A percentile compares a stretch with the other conserved stretches of the same genome.
Conservation (phyloP, 805 yeast genomes). For the Metschnikowia reukaufii region DNA sequence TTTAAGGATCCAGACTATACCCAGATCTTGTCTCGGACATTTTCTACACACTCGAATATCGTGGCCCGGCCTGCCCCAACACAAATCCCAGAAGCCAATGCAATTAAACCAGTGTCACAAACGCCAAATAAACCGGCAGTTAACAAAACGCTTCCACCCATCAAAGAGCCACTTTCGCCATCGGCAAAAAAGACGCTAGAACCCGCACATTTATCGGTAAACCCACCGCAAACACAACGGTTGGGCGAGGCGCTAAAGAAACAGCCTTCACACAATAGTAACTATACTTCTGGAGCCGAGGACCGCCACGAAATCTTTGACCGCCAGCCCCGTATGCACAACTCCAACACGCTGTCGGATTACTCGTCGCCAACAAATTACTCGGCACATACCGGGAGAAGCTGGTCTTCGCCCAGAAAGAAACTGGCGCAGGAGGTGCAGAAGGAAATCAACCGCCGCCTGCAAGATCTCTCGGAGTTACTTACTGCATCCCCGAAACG, state of each 20-base stretch:
- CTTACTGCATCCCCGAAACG: conserved; percentile 28
- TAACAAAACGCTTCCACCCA: conserved; percentile 17
- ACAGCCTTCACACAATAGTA: conserved; percentile 19
- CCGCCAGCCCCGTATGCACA: conserved; percentile 7
- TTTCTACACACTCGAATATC: conserved; percentile 15
- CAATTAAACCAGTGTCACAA: neutral
- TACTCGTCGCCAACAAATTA: conserved; percentile 43
- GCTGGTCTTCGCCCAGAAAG: conserved; percentile 47
- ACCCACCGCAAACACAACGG: neutral
- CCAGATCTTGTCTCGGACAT: conserved; percentile 21
- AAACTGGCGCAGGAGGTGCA: conserved; percentile 36
- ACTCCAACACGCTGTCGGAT: conserved; percentile 24
- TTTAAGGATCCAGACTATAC: conserved; percentile 36
- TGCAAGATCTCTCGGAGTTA: conserved; percentile 18
- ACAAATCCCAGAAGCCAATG: neutral
- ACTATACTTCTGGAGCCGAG: conserved; percentile 15
- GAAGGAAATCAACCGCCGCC: conserved; percentile 36
- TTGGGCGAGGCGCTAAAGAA: conserved; percentile 9
- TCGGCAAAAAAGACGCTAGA: neutral
- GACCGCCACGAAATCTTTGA: conserved; percentile 19
- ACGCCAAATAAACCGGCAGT: conserved; percentile 5
- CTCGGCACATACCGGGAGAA: conserved; percentile 28
- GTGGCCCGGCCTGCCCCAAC: conserved; percentile 1
- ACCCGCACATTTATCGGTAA: neutral
- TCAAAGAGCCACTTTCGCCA: conserved; percentile 4